Evolutionary conservation across 345 rosid genomes (phyloP).

Genomic region (Populus davidiana): DNA sequence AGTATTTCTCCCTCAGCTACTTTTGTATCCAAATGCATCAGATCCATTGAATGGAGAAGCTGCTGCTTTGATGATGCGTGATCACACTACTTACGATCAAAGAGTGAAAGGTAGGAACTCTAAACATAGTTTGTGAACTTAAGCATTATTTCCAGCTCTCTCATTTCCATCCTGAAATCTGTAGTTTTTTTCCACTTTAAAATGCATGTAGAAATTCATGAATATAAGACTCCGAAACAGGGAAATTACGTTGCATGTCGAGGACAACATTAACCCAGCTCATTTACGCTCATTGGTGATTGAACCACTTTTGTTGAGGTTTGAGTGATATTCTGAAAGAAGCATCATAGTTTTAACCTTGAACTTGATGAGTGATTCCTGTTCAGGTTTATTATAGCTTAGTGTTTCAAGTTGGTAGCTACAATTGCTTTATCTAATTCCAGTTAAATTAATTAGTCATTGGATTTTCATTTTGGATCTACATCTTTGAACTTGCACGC

Average conservation of each 20-base stretch:
- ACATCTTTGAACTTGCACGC: not conserved
- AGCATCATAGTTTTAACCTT: not conserved
- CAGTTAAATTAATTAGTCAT: not conserved
- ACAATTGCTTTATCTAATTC: slow-evolving; percentile 3
- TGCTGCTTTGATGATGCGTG: slow-evolving; percentile 94
- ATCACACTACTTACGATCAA: slow-evolving; percentile 71
- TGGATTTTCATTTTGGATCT: not conserved
- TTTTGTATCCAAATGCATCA: slow-evolving; percentile 91
- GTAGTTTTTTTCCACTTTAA: not conserved
- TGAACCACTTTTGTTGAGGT: not conserved
- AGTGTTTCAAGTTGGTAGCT: not conserved
- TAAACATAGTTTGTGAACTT: not conserved
- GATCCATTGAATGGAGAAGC: slow-evolving; percentile 98
- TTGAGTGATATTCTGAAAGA: not conserved
- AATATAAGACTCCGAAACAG: not conserved
- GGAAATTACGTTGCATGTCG: not conserved
- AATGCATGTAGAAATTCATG: not conserved
- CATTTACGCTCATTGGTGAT: not conserved
- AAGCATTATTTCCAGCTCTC: not conserved
- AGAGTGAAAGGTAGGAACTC: slow-evolving; percentile 71
- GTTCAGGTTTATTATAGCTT: not conserved
- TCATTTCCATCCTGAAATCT: not conserved
- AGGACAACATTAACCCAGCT: not conserved
- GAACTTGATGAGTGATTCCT: not conserved
- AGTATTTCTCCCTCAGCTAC: slow-evolving; percentile 97